A percentile compares a stretch with the other conserved stretches of the same genome.
These are phyloP conservation scores for Crithidia thermophila DNA, from an alignment of 208 protist genomes.

Conservation along the genomic window DNA sequence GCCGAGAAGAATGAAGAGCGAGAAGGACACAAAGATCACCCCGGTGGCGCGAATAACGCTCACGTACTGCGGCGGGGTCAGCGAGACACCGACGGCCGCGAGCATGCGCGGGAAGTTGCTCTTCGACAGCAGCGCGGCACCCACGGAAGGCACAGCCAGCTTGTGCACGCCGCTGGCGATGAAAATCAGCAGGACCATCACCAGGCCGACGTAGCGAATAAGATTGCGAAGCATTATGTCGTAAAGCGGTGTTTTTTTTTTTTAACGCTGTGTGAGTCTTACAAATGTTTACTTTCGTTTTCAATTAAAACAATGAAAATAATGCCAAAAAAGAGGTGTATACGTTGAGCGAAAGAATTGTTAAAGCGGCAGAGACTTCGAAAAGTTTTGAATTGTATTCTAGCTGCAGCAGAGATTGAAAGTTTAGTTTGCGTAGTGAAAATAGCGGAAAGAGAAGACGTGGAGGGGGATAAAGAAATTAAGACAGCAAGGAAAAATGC, in stretches of 20 bases:
- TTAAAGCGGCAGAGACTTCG: too few relatives aligned
- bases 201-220: constrained; percentile 67
- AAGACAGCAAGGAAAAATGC: not conserved
- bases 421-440: too few relatives aligned
- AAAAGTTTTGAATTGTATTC: constrained; percentile 13
- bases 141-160: constrained; percentile 45
- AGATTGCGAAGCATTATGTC: constrained; percentile 43
- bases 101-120: constrained; percentile 74
- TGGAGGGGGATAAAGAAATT: too few relatives aligned
- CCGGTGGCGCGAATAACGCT: constrained; percentile 56
- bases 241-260: constrained; percentile 8
- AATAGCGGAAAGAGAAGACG: not conserved
- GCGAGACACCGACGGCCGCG: constrained; percentile 11
- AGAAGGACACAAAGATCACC: constrained; percentile 66
- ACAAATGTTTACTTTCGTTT: constrained; percentile 5
- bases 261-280: too few relatives aligned
- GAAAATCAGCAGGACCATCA: constrained; percentile 57
- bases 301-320: constrained; percentile 11
- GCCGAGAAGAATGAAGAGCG: constrained; percentile 80
- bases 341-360: not conserved
- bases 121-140: constrained; percentile 55
- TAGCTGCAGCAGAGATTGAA: not conserved
- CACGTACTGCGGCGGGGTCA: constrained; percentile 51
- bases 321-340: not conserved
- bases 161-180: constrained; percentile 59